Evolutionary conservation across 148 eudicot genomes (phyloP).

Genomic region (Euryodendron excelsum): DNA sequence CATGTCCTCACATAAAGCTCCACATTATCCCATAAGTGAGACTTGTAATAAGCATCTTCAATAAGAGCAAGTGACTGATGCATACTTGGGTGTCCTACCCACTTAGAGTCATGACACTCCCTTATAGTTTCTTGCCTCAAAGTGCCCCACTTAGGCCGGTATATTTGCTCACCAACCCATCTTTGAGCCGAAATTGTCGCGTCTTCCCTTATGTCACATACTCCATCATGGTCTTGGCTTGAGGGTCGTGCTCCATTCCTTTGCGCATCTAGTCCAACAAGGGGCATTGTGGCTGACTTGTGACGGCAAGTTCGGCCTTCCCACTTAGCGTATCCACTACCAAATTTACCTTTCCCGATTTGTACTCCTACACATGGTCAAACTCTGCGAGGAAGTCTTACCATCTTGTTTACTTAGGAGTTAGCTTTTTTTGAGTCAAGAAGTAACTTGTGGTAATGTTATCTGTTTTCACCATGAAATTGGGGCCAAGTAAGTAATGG

Average conservation of each 20-base stretch:
- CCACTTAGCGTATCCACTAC: not conserved
- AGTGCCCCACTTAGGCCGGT: not conserved
- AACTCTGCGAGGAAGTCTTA: not conserved
- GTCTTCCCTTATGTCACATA: not conserved
- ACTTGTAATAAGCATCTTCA: not conserved
- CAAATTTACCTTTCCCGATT: not conserved
- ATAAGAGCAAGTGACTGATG: not conserved
- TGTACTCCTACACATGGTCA: not conserved
- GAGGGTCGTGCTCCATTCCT: not conserved
- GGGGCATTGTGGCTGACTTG: not conserved
- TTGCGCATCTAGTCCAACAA: not conserved
- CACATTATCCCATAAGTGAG: too few species aligned
- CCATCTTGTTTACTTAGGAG: not conserved
- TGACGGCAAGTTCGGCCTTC: not conserved
- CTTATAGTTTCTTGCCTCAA: not conserved
- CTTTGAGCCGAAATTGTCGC: not conserved
- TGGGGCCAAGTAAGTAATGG: not conserved
- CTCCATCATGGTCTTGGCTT: not conserved
- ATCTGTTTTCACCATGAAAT: too few species aligned
- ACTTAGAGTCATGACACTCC: conserved; percentile 3
- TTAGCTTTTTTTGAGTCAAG: not conserved
- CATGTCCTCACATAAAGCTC: too few species aligned
- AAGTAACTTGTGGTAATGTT: not conserved
- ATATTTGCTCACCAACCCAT: not conserved
- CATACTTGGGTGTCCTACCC: not conserved